These are phyloP conservation scores for Lyophyllum decastes DNA, from an alignment of 768 basidiomycete species.

Conservation along the genomic window DNA sequence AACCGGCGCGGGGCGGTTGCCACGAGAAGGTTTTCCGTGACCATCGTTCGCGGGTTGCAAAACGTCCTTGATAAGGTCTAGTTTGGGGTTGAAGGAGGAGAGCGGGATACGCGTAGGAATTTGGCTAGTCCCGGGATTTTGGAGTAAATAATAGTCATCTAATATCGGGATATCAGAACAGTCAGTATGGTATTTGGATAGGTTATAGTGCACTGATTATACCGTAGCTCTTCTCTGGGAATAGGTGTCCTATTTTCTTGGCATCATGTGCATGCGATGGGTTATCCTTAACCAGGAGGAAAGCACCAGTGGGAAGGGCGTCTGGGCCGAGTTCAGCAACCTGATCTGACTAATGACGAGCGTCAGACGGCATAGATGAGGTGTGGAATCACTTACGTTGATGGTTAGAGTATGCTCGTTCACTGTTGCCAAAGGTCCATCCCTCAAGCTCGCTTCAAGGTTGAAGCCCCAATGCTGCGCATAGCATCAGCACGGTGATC, in stretches of 20 bases:
- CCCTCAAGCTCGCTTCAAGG: conserved; percentile 64
- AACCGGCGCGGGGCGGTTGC: conserved; percentile 40
- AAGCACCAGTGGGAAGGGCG: conserved; percentile 54
- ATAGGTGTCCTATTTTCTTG: conserved; percentile 57
- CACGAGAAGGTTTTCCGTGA: conserved; percentile 20
- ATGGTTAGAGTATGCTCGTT: conserved; percentile 49
- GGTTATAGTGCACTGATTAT: conserved; percentile 19
- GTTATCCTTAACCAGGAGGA: conserved; percentile 45
- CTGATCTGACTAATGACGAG: conserved; percentile 45
- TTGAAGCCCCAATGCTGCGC: conserved; percentile 82
- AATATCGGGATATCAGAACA: conserved; percentile 2
- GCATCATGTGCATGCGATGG: conserved; percentile 50
- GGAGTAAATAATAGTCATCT: conserved; percentile 72
- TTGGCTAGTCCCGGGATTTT: conserved; percentile 32
- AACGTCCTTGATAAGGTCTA: conserved; percentile 50
- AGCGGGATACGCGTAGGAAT: conserved; percentile 52
- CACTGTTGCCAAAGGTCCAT: conserved; percentile 44
- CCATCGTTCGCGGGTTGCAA: conserved; percentile 33
- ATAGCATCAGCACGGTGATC: background rate
- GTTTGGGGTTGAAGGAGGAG: conserved; percentile 37
- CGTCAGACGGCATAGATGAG: background rate
- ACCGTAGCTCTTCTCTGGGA: conserved; percentile 67
- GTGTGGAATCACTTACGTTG: conserved; percentile 26
- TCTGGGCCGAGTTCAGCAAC: conserved; percentile 53
- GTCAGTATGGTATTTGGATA: background rate